These are phyloP conservation scores for Chlamydomonas sp. DNA, from an alignment of 139 green algal genomes.

Conservation along the genomic window DNA sequence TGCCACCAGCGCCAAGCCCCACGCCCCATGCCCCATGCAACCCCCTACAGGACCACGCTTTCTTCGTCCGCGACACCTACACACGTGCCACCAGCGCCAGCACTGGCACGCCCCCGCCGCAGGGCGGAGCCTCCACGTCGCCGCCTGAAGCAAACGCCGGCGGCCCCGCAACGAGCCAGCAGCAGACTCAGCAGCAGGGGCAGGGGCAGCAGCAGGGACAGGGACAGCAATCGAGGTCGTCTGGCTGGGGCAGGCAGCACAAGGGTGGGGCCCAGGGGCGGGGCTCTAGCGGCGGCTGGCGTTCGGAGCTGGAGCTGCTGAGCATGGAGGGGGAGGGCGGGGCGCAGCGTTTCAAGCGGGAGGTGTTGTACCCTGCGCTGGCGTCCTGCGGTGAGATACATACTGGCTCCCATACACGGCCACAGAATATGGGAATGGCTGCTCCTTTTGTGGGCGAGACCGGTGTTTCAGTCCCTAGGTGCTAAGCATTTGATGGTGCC, in stretches of 20 bases:
- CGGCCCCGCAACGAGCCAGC: too few relatives aligned
- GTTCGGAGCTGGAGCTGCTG: background rate
- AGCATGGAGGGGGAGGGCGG: background rate
- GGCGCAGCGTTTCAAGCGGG: background rate
- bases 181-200: background rate
- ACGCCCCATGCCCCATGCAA: background rate
- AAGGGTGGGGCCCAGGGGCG: background rate
- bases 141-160: background rate
- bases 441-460: too few relatives aligned
- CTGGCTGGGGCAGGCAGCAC: background rate
- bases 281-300: background rate
- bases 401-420: too few relatives aligned
- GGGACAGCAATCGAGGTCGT: too few relatives aligned
- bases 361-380: background rate
- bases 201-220: background rate
- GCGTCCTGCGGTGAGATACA: too few relatives aligned
- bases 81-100: background rate
- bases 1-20: background rate
- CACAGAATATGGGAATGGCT: too few relatives aligned
- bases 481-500: too few relatives aligned
- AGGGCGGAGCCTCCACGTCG: background rate
- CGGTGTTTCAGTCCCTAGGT: too few relatives aligned
- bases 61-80: slow-evolving; percentile 9
- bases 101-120: background rate
- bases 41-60: background rate